Evolutionary conservation across 1,139 yeast genomes (phyloP), one percentile per base, ranked within the genome.

Genomic region (Candida tunisiensis): DNA sequence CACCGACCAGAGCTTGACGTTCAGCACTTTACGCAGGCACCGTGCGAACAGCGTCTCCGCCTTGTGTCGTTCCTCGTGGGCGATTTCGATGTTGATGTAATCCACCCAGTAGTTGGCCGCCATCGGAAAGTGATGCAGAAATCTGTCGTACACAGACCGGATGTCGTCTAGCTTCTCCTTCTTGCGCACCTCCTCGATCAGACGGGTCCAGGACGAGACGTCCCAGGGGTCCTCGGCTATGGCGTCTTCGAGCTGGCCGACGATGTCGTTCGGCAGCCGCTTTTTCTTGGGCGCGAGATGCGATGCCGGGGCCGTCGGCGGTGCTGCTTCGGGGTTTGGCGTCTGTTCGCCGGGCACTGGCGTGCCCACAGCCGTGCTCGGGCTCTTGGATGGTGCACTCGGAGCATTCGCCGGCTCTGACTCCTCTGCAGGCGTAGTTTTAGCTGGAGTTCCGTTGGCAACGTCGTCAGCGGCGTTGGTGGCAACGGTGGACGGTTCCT

Each of bases 71-170:
- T 82, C 88, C 28, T 74, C 75, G 35, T 78, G 60, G 29, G 62
- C 64, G 37, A 78, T 52, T 47, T 79, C 85, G 40, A 67, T 67
- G 33, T 70, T 68, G 32, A 82, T 68, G 47, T 79, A 83, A 28
- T 58, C 62, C 23, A 71, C 60, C 95, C 95, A 82, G 2, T 46
- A 34, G 21, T 64, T 61, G 2, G 78, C 71, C 47, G 62, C 53
- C 23, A 60, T 64, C 31, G 78, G 82, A 55, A 79, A 85, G 5
- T 67, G 57, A 11, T 52, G 51, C 29, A 85, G 60, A 42, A 77
- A 73, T 21, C 65, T 55, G 31, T 73, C 74, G 47, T 66, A 83
- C 0, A 65, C 60, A 5, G 57, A 53, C 25, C 80, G 53, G 8
- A 73, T 69, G 32, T 71, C 72, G 21, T 70, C 79, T 32, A 65